Conservation (phyloP, 352 stramenopile genomes). For the Albugo laibachii region DNA sequence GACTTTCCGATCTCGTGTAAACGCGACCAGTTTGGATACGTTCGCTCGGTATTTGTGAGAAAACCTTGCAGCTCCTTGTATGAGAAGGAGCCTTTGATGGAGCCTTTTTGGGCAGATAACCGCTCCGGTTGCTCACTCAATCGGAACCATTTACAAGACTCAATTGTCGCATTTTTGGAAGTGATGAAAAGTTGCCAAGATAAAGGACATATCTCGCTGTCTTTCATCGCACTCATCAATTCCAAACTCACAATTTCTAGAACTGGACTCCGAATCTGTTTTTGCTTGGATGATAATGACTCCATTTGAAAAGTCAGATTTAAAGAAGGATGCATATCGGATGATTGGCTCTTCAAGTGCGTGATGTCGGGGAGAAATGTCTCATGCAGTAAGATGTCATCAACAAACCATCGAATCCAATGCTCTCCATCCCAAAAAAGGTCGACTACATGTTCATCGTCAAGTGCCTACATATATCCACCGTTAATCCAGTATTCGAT, state of each 20-base stretch:
- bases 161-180: not conserved
- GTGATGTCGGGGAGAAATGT: constrained; percentile 9
- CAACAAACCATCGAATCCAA: constrained; percentile 43
- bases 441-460: not conserved
- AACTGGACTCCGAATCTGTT: not conserved
- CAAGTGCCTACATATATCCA: too few relatives aligned
- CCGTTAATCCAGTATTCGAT: too few relatives aligned
- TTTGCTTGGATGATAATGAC: not conserved
- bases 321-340: constrained; percentile 8
- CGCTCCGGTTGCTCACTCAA: constrained; percentile 1
- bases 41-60: constrained; percentile 16
- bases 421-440: constrained; percentile 5
- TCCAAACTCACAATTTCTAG: constrained; percentile 1
- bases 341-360: not conserved
- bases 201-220: constrained; percentile 7
- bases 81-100: constrained; percentile 39
- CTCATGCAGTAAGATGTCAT: constrained; percentile 26
- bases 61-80: constrained; percentile 35
- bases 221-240: constrained; percentile 13
- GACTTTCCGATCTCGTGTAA: constrained; percentile 38
- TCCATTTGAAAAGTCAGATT: not conserved
- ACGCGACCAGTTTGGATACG: constrained; percentile 16
- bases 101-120: constrained; percentile 33
- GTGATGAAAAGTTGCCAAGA: not conserved
- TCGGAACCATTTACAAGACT: not conserved